These are phyloP conservation scores for Sanghuangporus baumii DNA, from an alignment of 1,284 basidiomycete species.

Conservation along the genomic window DNA sequence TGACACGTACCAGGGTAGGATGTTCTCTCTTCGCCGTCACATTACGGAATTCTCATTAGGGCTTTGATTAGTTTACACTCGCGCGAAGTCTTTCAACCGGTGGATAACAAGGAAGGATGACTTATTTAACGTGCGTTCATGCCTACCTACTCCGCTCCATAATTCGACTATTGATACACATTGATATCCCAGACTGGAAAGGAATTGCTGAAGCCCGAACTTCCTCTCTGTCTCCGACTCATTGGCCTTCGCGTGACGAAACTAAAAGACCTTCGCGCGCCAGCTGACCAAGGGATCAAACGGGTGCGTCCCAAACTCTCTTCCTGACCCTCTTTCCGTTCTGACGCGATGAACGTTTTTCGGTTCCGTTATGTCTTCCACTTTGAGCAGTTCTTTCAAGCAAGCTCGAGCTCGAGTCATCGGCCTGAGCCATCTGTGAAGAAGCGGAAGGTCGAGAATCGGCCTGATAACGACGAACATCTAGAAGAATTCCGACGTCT, in stretches of 20 bases:
- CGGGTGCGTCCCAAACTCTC: conserved; percentile 16
- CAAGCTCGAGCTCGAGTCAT: background rate
- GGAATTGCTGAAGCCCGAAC: conserved; percentile 36
- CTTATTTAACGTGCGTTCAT: conserved; percentile 33
- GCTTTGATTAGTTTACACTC: conserved; percentile 31
- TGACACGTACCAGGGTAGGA: conserved; percentile 16
- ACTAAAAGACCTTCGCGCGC: conserved; percentile 33
- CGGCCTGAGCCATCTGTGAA: conserved; percentile 1
- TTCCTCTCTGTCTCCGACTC: conserved; percentile 38
- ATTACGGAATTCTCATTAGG: background rate
- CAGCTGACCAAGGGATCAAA: conserved; percentile 24
- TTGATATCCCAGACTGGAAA: conserved; percentile 30
- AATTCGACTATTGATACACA: background rate
- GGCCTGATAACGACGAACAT: background rate
- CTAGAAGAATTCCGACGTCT: background rate
- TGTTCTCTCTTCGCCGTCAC: background rate
- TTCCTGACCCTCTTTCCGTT: background rate
- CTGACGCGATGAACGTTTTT: background rate
- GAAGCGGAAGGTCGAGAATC: conserved; percentile 6
- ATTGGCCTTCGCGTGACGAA: conserved; percentile 40
- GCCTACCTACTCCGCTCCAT: no score
- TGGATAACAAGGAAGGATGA: conserved; percentile 36
- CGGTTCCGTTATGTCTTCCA: background rate
- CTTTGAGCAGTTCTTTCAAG: conserved; percentile 12
- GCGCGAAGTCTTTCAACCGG: conserved; percentile 35